Evolutionary conservation across 1,284 basidiomycete genomes (phyloP), one percentile per base, ranked within the genome.

Genomic region (Cystobasidium sp.): DNA sequence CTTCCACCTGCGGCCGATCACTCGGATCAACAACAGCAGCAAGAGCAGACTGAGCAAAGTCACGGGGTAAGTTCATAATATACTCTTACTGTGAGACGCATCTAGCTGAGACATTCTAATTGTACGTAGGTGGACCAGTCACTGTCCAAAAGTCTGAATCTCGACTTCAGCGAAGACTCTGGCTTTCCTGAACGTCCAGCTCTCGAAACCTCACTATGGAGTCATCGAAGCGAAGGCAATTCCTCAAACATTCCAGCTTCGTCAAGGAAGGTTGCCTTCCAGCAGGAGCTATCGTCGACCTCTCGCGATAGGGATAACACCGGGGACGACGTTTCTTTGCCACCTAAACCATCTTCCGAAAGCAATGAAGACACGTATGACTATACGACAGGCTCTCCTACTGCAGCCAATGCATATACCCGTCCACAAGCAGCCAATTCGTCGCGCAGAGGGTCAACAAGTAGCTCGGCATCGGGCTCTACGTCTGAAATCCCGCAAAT

Each of bases 351-450:
- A 10, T 8, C 62, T 24, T 22, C 31, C 43, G 64, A 66, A 31
- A 12, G 64, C 20, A n/a, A 52, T 16, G 51, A 44, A 18, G 39
- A 53, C 16, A 66, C 51, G 10, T 66, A 52, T 47, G 64, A 66
- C 49, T 66, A 66, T 49, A 66, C 64, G 7, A 66, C 49, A 14
- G 64, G 22, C 14, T 66, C 64, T 10, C 64, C 64, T 8, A 66
- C 39, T 31, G 64, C 64, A 46, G 24, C 49, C 7, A 43, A 20
- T 39, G 49, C 6, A 16, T 49, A 51, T 10, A 18, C 20, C 41
- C 18, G 22, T 18, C 46, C 37, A 12, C 64, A 49, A 37, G 51
- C 3, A 7, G 14, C 31, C 24, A 4, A 22, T n/a, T 16, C 18
- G 9, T 20, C 51, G 39, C 64, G 64, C 46, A 20, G 64, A 37